These are phyloP conservation scores for Ascochyta viciae-villosae DNA, from an alignment of 2,329 filamentous ascomycete genomes.

Conservation along the genomic window DNA sequence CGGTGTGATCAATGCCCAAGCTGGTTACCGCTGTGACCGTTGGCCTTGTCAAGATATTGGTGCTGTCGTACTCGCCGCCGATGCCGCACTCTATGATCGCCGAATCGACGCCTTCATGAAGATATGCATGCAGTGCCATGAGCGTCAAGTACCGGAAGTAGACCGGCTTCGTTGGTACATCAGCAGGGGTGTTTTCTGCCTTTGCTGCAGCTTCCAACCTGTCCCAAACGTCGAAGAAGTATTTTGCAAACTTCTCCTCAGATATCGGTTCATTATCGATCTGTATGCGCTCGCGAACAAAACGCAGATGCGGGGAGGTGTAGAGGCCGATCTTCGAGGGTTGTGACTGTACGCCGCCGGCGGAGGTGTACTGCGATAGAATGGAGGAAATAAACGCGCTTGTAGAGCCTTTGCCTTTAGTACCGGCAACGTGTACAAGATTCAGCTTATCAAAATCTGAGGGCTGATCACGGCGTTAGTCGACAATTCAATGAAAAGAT, in stretches of 20 bases:
- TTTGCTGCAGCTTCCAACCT: constrained; percentile 62
- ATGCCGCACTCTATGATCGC: constrained; percentile 94
- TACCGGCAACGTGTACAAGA: constrained; percentile 85
- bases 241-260: constrained; percentile 72
- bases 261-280: constrained; percentile 76
- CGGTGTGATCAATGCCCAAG: constrained; percentile 84
- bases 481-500: background rate
- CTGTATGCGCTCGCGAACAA: constrained; percentile 83
- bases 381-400: constrained; percentile 84
- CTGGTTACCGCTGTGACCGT: constrained; percentile 78
- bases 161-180: constrained; percentile 74
- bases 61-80: constrained; percentile 91
- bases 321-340: constrained; percentile 74
- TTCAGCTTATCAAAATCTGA: constrained; percentile 67
- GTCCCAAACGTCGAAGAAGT: constrained; percentile 89
- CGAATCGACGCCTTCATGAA: constrained; percentile 75
- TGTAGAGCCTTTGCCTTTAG: constrained; percentile 92
- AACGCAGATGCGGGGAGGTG: constrained; percentile 84
- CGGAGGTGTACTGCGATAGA: constrained; percentile 66
- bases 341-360: constrained; percentile 42
- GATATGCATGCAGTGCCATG: constrained; percentile 83
- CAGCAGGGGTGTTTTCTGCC: constrained; percentile 57
- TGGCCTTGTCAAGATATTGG: constrained; percentile 79
- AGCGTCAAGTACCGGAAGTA: constrained; percentile 94
- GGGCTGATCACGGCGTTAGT: constrained; percentile 54